Conservation (phyloP, 148 eudicot genomes). For the Oxyria digyna region DNA sequence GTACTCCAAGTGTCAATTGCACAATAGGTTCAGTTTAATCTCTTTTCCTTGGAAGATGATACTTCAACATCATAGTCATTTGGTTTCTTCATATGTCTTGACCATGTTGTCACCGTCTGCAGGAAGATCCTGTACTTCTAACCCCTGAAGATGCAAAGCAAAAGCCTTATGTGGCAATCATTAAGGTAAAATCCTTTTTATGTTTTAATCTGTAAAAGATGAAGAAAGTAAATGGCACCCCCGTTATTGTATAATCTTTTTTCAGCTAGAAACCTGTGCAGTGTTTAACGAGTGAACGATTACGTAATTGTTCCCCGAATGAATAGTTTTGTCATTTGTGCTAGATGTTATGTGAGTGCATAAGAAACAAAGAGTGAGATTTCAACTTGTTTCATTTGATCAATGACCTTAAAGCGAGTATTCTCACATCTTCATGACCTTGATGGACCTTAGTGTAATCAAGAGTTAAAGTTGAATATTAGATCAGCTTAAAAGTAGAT, state of each 20-base stretch:
- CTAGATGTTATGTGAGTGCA: background rate
- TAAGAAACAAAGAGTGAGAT: background rate
- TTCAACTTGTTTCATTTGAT: background rate
- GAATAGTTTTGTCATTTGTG: background rate
- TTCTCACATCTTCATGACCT: background rate
- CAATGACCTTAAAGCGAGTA: background rate
- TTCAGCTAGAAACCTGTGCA: background rate
- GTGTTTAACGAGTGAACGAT: background rate
- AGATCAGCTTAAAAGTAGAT: background rate
- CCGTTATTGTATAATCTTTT: background rate
- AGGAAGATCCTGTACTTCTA: constrained; percentile 96
- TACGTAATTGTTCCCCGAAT: background rate
- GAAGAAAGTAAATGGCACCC: background rate
- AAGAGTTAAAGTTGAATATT: background rate
- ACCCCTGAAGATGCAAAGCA: constrained; percentile 64
- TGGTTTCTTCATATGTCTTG: background rate
- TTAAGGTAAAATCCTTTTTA: constrained; percentile 43
- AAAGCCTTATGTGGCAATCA: constrained; percentile 95
- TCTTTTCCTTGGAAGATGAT: background rate
- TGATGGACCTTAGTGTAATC: constrained; percentile 2
- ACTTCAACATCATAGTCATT: background rate
- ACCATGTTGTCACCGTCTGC: constrained; percentile 12
- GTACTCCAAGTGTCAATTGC: background rate
- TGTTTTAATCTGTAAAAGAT: background rate
- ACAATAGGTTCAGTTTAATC: background rate